Evolutionary conservation across 2,329 filamentous ascomycete species (phyloP), one percentile per base, ranked within the genome.

Genomic region (Neurospora sp.): DNA sequence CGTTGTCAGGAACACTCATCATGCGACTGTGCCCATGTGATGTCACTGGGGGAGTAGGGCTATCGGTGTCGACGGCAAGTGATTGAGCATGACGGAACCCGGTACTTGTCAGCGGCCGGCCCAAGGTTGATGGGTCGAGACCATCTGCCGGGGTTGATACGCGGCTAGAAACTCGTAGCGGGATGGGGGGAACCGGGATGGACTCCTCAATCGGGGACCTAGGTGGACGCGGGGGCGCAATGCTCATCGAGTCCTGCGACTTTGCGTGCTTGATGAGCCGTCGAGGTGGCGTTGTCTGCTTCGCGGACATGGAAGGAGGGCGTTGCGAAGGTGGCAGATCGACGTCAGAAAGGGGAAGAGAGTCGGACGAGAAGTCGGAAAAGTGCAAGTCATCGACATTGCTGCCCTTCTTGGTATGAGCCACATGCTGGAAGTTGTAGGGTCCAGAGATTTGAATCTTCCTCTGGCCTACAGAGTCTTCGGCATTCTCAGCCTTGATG

Each of bases 401-500:
- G 72, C 80, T 79, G 17, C 79, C 80, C 67, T 77, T 84, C 13
- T 83, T 80, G 13, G 85, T 87, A 76, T 90, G 87, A 4, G 85
- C 84, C 40, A 90, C 82, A 77, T 90, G 88, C 76, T 90, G 87
- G 72, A 90, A 90, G 80, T 90, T 89, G 78, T 88, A 90, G 2
- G 88, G 88, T 0, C 82, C 84, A 0, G 88, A 90, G 69, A 90
- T 90, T 69, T 84, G 83, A 67, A 84, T 76, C 72, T 81, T 84
- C 74, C 78, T 84, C 68, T 77, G 76, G 15, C 76, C 77, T 73
- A 68, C 73, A 68, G 67, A 69, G 38, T 77, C 76, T n/a, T 75
- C 75, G 4, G 76, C 70, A 28, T 73, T 66, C 10, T 78, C 77
- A n/a, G 76, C 76, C 68, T 78, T 81, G 68, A 76, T 74, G 33